These are phyloP conservation scores for Wickerhamomyces silvicola DNA, from an alignment of 805 yeast species.

Conservation along the genomic window DNA sequence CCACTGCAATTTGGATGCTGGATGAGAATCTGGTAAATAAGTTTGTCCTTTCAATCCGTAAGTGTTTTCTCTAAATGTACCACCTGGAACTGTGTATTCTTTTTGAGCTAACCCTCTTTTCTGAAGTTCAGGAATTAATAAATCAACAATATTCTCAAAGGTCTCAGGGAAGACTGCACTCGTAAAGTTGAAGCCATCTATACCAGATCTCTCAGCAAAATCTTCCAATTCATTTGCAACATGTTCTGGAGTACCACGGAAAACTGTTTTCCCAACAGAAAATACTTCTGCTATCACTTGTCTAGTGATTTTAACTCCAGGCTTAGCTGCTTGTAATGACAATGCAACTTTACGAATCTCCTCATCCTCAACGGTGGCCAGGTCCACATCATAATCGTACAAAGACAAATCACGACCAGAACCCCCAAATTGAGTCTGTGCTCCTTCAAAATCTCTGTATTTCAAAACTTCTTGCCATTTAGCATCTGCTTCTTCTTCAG, in stretches of 20 bases:
- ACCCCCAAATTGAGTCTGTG: constrained; percentile 34
- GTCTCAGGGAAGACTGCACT: constrained; percentile 34
- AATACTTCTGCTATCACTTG: constrained; percentile 20
- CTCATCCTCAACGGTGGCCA: constrained; percentile 23
- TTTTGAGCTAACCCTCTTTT: constrained; percentile 28
- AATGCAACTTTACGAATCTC: constrained; percentile 22
- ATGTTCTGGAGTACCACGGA: constrained; percentile 32
- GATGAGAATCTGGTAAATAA: constrained; percentile 11
- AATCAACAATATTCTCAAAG: constrained; percentile 33
- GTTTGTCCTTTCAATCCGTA: constrained; percentile 22
- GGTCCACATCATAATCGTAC: constrained; percentile 29
- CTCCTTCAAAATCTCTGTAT: constrained; percentile 33
- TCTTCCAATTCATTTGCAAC: constrained; percentile 35
- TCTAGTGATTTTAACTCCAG: constrained; percentile 14
- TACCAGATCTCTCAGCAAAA: constrained; percentile 34
- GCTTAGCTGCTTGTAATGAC: constrained; percentile 22
- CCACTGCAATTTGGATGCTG: constrained; percentile 6
- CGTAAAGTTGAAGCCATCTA: constrained; percentile 39
- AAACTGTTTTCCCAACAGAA: constrained; percentile 21
- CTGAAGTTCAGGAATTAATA: constrained; percentile 31
- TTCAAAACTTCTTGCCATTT: constrained; percentile 24
- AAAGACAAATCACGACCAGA: constrained; percentile 33
- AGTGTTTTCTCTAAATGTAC: constrained; percentile 29
- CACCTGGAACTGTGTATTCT: constrained; percentile 13
- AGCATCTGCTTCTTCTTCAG: constrained; percentile 31